These are phyloP conservation scores for Chrysoporthe deuterocubensis DNA, from an alignment of 2,329 filamentous ascomycete genomes.

Conservation along the genomic window DNA sequence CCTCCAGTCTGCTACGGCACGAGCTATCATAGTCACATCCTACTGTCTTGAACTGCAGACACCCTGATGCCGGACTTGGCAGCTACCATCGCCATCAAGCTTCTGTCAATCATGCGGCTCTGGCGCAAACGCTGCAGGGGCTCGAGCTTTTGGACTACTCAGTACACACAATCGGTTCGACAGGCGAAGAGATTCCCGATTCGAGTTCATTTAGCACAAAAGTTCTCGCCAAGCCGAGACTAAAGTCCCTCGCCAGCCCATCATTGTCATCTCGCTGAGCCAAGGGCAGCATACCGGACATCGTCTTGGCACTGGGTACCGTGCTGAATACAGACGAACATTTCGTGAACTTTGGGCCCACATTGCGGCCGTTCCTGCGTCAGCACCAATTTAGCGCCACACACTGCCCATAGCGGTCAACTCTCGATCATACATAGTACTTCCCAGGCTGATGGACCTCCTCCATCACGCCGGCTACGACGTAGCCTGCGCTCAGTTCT, in stretches of 20 bases:
- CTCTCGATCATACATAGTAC: background rate
- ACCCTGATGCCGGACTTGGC: background rate
- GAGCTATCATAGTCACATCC: background rate
- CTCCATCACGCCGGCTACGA: background rate
- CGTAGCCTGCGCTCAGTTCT: background rate
- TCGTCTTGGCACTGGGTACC: background rate
- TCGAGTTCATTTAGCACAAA: background rate
- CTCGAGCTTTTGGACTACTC: background rate
- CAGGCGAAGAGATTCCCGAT: background rate
- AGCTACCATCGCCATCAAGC: background rate
- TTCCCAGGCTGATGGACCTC: background rate
- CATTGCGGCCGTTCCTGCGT: constrained; percentile 25
- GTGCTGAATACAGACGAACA: constrained; percentile 13
- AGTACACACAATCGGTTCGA: background rate
- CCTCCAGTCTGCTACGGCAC: background rate
- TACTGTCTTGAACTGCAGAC: background rate
- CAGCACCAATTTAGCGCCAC: constrained; percentile 25
- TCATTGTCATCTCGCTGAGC: constrained; percentile 14
- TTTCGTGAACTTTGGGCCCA: constrained; percentile 12
- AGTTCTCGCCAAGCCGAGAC: constrained; percentile 21
- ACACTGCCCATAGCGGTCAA: constrained; percentile 17
- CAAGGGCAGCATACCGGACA: constrained; percentile 3
- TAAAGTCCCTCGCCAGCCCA: constrained; percentile 16
- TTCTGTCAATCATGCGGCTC: constrained; percentile 9
- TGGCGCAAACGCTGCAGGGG: background rate